Base-by-base conservation (phyloP, 2,329 filamentous ascomycete species). In the Keithomyces neogunnii region DNA sequence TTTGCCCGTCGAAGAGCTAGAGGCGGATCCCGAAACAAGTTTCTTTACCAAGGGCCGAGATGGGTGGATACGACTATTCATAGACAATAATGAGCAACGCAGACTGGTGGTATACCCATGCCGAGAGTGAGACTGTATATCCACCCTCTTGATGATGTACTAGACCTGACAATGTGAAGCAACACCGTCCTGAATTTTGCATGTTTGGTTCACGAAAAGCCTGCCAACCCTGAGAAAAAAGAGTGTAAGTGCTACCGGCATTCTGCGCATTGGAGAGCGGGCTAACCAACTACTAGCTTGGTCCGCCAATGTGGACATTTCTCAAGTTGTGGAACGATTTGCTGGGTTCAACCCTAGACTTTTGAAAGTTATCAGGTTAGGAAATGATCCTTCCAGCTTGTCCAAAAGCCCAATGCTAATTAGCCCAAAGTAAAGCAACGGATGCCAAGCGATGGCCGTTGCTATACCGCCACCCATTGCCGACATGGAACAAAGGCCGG, bases 361-460 rank as follows among this genome's bases (percentile, higher is more conserved):
- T 3, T 51, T 60, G 1, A 59, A 59, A 0, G 58, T 66, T 2
- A 54, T 68, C 5, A 56, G 58, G 64, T 66, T 39, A 13, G 57
- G 56, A 3, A 10, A 32, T 19, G n/a, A 6, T 32, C 9, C n/a
- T 7, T 10, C 38, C 38, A 8, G 26, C 6, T 5, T 19, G 29
- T 4, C 13, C n/a, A n/a, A 19, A 31, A 26, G 4, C 7, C 19
- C 1, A 7, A 1, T 19, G 26, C 32, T 51, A 9, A 55, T 42
- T 7, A 11, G 8, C 13, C 44, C 31, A 33, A 45, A 69, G 66
- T 26, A 69, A 69, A 51, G 66, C 66, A 29, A 62, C 53, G 6
- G 62, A 69, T 5, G 59, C 66, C 2, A 68, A 63, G 53, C 60
- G 60, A 29, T 70, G 66, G 64, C 64, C 67, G 1, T 52, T 71